Base-by-base conservation (phyloP, 129 eudicot species). In the Mikania micrantha region DNA sequence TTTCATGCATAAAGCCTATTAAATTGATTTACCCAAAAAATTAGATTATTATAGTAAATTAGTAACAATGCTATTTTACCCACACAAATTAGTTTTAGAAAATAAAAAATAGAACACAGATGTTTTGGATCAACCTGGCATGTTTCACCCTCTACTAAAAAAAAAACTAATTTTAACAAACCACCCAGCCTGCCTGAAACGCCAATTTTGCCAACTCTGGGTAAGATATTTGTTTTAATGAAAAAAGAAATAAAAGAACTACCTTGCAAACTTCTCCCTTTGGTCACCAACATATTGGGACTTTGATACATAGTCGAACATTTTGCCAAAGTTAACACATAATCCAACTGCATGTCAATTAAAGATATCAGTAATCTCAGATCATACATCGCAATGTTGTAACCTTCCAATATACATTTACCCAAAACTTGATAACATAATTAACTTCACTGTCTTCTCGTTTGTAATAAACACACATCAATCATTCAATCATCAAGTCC, bases 191-290 rank as follows among this genome's bases (percentile, higher is more conserved):
- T 29, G 9, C 12, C 39, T 28, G 12, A 25, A 42, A 54, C 22
- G 22, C 20, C 25, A 6, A 12, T 64, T 41, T 11, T 13, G 54
- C 2, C 69, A 64, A 38, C 36, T 31, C 38, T 21, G 25, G 53
- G 12, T 36, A 12, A 65, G 31, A 67, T 48, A 17, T 48, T 31
- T 29, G 4, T 28, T 10, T 31, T 9, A 9, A 17, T 27, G 17
- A 27, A 15, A 5, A 41, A 22, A 72, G 19, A 27, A 24, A 10
- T 27, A 32, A 72, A 39, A 13, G 66, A 72, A 36, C 48, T 81
- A 81, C 95, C 87, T 87, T 34, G 80, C 84, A 82, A 90, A 86
- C 69, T 87, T 86, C 68, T 83, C 88, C 56, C 75, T 75, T 71
- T 86, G 88, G 75, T 88, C 90, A 81, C 84, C 73, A 59, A 81